These are phyloP conservation scores for Maudiozyma saulgeensis DNA, from an alignment of 805 yeast species.

Conservation along the genomic window DNA sequence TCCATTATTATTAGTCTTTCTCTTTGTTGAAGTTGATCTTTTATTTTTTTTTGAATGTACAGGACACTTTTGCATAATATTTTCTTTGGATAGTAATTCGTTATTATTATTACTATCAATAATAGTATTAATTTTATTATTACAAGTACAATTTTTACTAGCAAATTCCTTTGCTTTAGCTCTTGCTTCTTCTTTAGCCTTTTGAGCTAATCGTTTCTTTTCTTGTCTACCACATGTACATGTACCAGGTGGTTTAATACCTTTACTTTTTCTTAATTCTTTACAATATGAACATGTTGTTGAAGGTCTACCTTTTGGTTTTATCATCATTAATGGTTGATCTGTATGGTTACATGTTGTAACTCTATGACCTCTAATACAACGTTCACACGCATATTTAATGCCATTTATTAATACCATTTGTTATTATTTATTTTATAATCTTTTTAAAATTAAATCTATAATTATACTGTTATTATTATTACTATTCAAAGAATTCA, in stretches of 20 bases:
- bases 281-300: constrained; percentile 85
- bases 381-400: constrained; percentile 92
- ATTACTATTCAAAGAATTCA: no score
- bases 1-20: background rate
- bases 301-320: constrained; percentile 94
- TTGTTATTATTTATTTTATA: background rate
- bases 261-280: constrained; percentile 57
- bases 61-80: constrained; percentile 6
- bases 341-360: constrained; percentile 90
- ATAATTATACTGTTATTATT: background rate
- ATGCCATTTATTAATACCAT: constrained; percentile 91
- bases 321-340: constrained; percentile 82
- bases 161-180: constrained; percentile 19
- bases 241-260: constrained; percentile 40
- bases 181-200: constrained; percentile 26
- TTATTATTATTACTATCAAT: background rate
- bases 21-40: constrained; percentile 5
- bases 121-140: constrained; percentile 6
- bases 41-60: constrained; percentile 15
- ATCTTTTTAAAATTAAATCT: no score
- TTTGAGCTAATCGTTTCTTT: constrained; percentile 30
- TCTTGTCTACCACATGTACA: constrained; percentile 63
- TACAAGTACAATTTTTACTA: constrained; percentile 31
- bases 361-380: constrained; percentile 94
- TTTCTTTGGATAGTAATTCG: background rate